These are phyloP conservation scores for Arabidopsis arenosa DNA, from an alignment of 345 rosid genomes.

Conservation along the genomic window DNA sequence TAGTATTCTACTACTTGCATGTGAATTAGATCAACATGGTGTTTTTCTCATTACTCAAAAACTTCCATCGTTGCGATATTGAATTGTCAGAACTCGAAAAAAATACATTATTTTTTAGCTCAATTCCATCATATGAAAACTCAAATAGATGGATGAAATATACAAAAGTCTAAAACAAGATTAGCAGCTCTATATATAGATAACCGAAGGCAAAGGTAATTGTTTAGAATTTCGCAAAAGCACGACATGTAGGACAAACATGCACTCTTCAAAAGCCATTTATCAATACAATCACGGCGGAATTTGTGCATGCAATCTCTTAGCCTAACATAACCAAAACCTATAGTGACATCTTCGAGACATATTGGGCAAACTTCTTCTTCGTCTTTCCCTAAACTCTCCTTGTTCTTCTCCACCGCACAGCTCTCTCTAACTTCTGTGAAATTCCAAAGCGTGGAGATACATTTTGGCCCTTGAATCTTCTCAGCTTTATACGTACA, in stretches of 20 bases:
- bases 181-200: background rate
- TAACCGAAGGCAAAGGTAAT: background rate
- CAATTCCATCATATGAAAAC: background rate
- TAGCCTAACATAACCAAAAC: slow-evolving; percentile 18
- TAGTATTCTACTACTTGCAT: no score
- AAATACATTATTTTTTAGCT: background rate
- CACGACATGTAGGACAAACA: background rate
- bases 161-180: background rate
- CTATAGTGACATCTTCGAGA: background rate
- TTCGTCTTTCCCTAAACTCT: background rate
- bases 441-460: background rate
- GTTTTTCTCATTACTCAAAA: background rate
- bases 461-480: background rate
- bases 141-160: no score
- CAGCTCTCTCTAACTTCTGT: background rate
- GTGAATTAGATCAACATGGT: no score
- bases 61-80: background rate
- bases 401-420: background rate
- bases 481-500: background rate
- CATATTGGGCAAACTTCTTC: slow-evolving; percentile 9
- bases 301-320: slow-evolving; percentile 5
- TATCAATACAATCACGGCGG: slow-evolving; percentile 5
- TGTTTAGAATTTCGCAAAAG: background rate
- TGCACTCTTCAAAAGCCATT: slow-evolving; percentile 7
- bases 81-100: background rate